Conservation (phyloP, 768 basidiomycete genomes). For the Mycena pura region DNA sequence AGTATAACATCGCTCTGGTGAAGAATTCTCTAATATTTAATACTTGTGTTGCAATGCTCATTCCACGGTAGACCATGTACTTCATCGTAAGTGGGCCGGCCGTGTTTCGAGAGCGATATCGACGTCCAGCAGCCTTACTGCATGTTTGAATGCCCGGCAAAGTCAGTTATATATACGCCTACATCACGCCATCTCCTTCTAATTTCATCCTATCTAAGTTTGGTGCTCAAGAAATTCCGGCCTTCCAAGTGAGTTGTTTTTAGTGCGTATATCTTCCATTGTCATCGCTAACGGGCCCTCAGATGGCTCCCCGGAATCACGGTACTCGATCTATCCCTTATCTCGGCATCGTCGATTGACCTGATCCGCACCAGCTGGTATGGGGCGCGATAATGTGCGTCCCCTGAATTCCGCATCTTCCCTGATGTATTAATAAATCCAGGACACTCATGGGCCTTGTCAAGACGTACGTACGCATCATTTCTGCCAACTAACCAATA, state of each 20-base stretch:
- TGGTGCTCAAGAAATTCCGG: constrained; percentile 66
- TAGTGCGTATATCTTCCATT: neutral
- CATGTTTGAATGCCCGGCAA: constrained; percentile 73
- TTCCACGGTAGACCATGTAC: constrained; percentile 61
- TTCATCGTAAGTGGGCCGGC: constrained; percentile 59
- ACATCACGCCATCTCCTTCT: constrained; percentile 3
- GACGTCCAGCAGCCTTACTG: constrained; percentile 54
- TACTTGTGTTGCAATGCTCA: neutral
- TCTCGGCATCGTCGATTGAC: neutral
- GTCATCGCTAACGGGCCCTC: constrained; percentile 4
- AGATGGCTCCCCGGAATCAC: constrained; percentile 74
- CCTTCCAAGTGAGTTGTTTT: constrained; percentile 58
- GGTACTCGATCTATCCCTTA: constrained; percentile 38
- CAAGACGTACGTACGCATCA: constrained; percentile 61
- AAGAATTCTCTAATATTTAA: neutral
- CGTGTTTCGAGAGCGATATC: neutral
- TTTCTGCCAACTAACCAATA: too few relatives aligned
- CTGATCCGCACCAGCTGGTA: constrained; percentile 45
- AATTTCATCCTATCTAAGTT: too few relatives aligned
- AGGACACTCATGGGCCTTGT: constrained; percentile 72
- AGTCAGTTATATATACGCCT: constrained; percentile 46
- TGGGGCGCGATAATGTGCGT: constrained; percentile 71
- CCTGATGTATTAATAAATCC: neutral
- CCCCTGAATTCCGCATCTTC: neutral
- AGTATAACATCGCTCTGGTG: constrained; percentile 74